phyloP scores from a whole-genome alignment of 805 yeast genomes.

The Candida orba region DNA sequence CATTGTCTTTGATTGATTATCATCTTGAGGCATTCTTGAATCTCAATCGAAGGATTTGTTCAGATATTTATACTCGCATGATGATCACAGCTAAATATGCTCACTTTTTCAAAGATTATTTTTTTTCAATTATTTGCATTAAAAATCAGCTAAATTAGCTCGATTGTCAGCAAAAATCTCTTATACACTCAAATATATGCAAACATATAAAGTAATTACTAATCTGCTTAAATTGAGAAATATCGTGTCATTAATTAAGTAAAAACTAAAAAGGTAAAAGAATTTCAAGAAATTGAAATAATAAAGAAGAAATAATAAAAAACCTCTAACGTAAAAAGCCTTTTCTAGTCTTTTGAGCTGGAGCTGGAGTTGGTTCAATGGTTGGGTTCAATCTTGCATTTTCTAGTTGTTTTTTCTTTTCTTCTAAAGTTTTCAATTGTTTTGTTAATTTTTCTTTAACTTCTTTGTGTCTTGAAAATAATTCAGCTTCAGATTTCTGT shows the following conservation, averaged over 20 bases:
- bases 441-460: conserved; percentile 90
- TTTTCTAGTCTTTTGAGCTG: conserved; percentile 58
- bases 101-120: background rate
- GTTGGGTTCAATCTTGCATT: conserved; percentile 43
- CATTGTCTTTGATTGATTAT: conserved; percentile 1
- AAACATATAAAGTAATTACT: too few species aligned
- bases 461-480: conserved; percentile 91
- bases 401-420: conserved; percentile 78
- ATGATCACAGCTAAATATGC: conserved; percentile 1
- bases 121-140: too few species aligned
- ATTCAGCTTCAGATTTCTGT: conserved; percentile 93
- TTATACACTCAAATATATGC: too few species aligned
- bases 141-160: background rate
- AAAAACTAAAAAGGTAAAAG: too few species aligned
- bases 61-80: too few species aligned
- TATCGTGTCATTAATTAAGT: too few species aligned
- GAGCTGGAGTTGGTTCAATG: conserved; percentile 27
- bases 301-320: background rate
- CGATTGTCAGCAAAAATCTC: background rate
- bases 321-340: conserved; percentile 61
- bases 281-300: background rate
- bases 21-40: too few species aligned
- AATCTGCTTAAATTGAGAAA: too few species aligned
- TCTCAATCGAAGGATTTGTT: too few species aligned
- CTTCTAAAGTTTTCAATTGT: conserved; percentile 86